Evolutionary conservation across 257 asterid genomes (phyloP).

Genomic region (Jasminum sambac): DNA sequence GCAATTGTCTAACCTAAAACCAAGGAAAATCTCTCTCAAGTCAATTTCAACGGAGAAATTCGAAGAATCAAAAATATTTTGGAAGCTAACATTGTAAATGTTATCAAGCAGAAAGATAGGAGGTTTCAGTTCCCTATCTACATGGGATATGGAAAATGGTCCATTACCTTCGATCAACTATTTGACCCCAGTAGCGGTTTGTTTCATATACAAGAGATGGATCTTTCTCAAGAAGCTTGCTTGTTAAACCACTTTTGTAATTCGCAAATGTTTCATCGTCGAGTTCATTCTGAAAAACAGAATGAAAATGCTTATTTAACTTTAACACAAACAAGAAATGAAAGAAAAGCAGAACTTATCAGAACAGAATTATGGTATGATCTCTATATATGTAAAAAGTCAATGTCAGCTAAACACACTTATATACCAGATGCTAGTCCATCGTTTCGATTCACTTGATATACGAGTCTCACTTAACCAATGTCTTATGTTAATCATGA

Average conservation of each 20-base stretch:
- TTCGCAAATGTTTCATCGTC: conserved; percentile 75
- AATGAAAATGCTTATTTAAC: neutral
- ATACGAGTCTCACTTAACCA: neutral
- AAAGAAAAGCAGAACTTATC: neutral
- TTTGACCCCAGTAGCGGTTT: conserved; percentile 86
- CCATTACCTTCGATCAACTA: conserved; percentile 79
- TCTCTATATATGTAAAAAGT: conserved; percentile 4
- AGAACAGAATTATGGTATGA: conserved; percentile 1
- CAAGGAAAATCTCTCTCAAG: neutral
- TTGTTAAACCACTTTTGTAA: conserved; percentile 71
- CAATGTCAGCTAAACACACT: neutral
- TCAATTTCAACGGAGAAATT: conserved; percentile 8
- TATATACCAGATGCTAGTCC: neutral
- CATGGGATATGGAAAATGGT: conserved; percentile 7
- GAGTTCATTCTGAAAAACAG: conserved; percentile 66
- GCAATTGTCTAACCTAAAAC: neutral
- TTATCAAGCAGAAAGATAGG: neutral
- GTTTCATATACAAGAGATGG: conserved; percentile 87
- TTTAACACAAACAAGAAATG: neutral
- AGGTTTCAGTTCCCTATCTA: conserved; percentile 2
- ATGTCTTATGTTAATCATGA: neutral
- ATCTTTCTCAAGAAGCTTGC: conserved; percentile 95
- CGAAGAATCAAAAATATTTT: neutral
- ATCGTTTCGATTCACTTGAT: neutral
- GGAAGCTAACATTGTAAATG: neutral